Base-by-base conservation (phyloP, 2,329 filamentous ascomycete genomes). In the Exophiala oligosperma region DNA sequence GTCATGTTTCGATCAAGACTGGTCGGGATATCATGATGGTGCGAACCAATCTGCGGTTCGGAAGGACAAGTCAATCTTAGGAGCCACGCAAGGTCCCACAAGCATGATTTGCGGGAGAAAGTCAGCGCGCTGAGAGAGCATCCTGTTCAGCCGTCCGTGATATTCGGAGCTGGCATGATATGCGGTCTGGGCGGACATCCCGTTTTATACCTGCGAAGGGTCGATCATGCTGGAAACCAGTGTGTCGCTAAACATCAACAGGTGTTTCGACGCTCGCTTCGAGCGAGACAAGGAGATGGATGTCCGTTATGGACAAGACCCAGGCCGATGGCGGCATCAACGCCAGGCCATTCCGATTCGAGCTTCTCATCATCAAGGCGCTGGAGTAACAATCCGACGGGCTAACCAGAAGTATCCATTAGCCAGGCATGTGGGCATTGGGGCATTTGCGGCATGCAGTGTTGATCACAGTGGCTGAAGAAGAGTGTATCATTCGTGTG, bases 1-100 rank as follows among this genome's bases (percentile, higher is more conserved):
- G 37, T 37, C 38, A 24, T 48, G 17, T 54, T 43, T 40, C 17
- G 54, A 44, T 53, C 40, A 4, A 58, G 52, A 61, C 52, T 61
- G 59, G 55, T 29, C 37, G 46, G 21, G 26, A 26, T 38, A 23
- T 49, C 29, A 17, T 38, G 37, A 46, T 21, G 54, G 14, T 24
- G 14, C 38, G 32, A 37, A 41, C 58, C 54, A 61, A 61, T 61
- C 55, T 58, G 55, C 47, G 49, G 38, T 43, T 40, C 11, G 48
- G 55, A 21, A 40, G 11, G 41, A 49, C 53, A 51, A 53, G 52
- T 55, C 55, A 63, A 63, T 63, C 49, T 63, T 47, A 59, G 37
- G n/a, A 58, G 49, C 46, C 57, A 52, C 48, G 48, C 26, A 29
- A 28, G 49, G 52, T 56, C 52, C 57, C 61, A 63, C 57, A 41